phyloP scores from a whole-genome alignment of 768 basidiomycete species.

The Ramaria sp. region DNA sequence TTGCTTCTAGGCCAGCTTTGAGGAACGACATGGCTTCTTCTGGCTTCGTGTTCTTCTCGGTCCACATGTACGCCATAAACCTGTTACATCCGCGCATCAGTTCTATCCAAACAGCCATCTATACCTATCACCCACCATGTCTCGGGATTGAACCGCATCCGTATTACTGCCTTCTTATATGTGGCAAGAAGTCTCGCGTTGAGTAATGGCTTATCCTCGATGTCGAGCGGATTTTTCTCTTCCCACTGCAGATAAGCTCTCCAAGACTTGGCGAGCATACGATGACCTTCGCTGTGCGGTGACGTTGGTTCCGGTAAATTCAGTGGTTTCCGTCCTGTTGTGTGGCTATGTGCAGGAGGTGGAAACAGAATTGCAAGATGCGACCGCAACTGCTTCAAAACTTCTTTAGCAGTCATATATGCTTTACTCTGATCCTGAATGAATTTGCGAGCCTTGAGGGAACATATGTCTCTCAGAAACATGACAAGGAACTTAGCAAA shows the following conservation, averaged over 20 bases:
- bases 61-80: slow-evolving; percentile 88
- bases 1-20: slow-evolving; percentile 80
- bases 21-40: slow-evolving; percentile 79
- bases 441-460: slow-evolving; percentile 84
- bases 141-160: slow-evolving; percentile 92
- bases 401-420: slow-evolving; percentile 91
- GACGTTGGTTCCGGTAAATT: slow-evolving; percentile 68
- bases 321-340: slow-evolving; percentile 30
- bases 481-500: background rate
- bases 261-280: slow-evolving; percentile 76
- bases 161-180: slow-evolving; percentile 80
- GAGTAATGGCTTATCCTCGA: slow-evolving; percentile 77
- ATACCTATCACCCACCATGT: slow-evolving; percentile 51
- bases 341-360: slow-evolving; percentile 25
- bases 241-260: slow-evolving; percentile 92
- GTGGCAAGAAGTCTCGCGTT: slow-evolving; percentile 67
- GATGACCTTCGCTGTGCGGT: slow-evolving; percentile 44
- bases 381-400: slow-evolving; percentile 67
- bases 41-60: slow-evolving; percentile 55
- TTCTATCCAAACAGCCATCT: background rate
- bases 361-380: slow-evolving; percentile 54
- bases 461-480: background rate
- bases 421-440: slow-evolving; percentile 85
- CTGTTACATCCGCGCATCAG: slow-evolving; percentile 26
- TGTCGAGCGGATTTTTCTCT: slow-evolving; percentile 85